Conservation (phyloP, 768 basidiomycete species). For the Pisolithus albus region DNA sequence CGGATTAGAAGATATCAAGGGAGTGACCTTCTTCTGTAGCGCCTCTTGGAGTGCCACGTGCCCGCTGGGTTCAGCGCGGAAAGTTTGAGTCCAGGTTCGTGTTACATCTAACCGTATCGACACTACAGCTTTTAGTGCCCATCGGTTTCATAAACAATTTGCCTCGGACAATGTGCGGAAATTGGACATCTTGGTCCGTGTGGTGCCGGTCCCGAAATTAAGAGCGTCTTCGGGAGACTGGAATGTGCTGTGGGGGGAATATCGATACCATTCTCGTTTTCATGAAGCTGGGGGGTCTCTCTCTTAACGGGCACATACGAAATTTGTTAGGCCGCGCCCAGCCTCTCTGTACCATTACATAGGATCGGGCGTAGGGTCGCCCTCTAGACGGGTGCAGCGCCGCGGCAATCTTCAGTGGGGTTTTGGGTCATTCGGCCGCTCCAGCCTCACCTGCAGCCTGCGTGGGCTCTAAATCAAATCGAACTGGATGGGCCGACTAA, state of each 20-base stretch:
- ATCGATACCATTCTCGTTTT: not conserved
- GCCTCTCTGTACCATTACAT: not conserved
- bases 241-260: not conserved
- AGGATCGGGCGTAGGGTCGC: not conserved
- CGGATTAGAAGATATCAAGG: not conserved
- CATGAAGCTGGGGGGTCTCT: not conserved
- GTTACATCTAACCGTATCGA: not conserved
- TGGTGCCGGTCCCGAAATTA: not conserved
- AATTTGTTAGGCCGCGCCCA: not conserved
- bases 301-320: not conserved
- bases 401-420: not conserved
- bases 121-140: not conserved
- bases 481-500: too few relatives aligned
- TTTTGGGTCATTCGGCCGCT: too few relatives aligned
- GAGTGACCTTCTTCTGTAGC: not conserved
- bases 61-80: not conserved
- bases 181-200: not conserved
- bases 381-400: not conserved
- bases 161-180: not conserved
- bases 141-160: not conserved
- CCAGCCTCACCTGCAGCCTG: too few relatives aligned
- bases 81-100: not conserved
- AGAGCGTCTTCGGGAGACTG: not conserved
- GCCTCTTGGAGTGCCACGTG: not conserved
- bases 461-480: too few relatives aligned